phyloP scores from a whole-genome alignment of 2,329 filamentous ascomycete genomes.

The Calonectria pseudoreteaudii region DNA sequence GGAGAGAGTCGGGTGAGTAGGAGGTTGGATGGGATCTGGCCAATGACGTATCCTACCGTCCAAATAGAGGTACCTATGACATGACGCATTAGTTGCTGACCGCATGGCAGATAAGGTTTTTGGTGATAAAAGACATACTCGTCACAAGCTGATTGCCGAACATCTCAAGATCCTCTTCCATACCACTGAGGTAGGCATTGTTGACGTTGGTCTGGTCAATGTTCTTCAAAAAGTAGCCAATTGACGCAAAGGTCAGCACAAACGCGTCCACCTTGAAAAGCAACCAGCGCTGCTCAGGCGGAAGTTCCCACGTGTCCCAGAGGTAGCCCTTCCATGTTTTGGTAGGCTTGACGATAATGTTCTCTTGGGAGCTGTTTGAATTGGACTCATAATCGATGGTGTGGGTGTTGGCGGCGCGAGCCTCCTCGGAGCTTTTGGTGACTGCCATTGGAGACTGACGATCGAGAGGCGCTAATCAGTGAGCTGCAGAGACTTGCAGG shows the following conservation, averaged over 20 bases:
- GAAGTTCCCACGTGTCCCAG: constrained; percentile 52
- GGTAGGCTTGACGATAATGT: constrained; percentile 10
- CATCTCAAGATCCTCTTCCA: constrained; percentile 37
- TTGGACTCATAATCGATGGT: constrained; percentile 5
- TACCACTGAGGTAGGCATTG: constrained; percentile 47
- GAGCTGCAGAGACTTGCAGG: neutral
- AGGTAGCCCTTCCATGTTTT: constrained; percentile 51
- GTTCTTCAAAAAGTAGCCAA: constrained; percentile 49
- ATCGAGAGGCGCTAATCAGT: neutral
- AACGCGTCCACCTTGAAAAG: constrained; percentile 51
- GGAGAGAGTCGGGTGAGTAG: constrained; percentile 30
- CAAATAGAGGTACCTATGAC: constrained; percentile 25
- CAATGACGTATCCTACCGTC: constrained; percentile 32
- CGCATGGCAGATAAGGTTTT: neutral
- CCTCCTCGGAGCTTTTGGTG: neutral
- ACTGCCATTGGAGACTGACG: neutral
- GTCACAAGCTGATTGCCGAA: constrained; percentile 37
- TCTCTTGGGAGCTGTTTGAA: constrained; percentile 6
- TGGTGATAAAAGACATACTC: constrained; percentile 9
- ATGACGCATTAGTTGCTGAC: neutral
- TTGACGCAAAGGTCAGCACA: constrained; percentile 48
- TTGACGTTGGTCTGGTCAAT: constrained; percentile 55
- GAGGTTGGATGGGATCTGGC: constrained; percentile 30
- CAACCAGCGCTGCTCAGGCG: constrained; percentile 47
- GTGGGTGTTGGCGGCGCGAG: neutral